Evolutionary conservation across 2,329 filamentous ascomycete genomes (phyloP).

Genomic region (Exophiala mesophila): DNA sequence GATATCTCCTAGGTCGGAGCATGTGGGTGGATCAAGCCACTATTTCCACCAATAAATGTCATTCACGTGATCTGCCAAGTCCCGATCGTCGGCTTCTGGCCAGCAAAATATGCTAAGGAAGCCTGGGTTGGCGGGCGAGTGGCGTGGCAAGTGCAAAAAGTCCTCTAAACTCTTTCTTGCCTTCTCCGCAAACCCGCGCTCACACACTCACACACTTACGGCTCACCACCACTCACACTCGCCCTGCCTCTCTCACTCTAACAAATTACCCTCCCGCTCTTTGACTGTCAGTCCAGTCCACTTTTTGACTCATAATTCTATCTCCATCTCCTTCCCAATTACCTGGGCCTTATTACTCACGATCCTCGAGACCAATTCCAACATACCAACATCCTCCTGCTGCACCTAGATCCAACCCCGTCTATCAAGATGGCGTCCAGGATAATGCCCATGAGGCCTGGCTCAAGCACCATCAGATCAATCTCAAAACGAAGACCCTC

Average conservation of each 20-base stretch:
- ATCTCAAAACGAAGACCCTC: conserved; percentile 41
- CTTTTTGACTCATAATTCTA: neutral
- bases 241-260: too few relatives aligned
- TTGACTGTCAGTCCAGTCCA: neutral
- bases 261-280: neutral
- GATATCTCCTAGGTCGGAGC: neutral
- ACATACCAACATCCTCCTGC: neutral
- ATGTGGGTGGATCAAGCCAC: too few relatives aligned
- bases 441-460: conserved; percentile 50
- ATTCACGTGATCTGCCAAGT: neutral
- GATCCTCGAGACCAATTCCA: neutral
- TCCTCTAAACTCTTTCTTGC: neutral
- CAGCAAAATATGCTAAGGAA: neutral
- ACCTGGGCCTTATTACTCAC: neutral
- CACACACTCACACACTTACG: too few relatives aligned
- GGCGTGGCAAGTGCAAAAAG: neutral
- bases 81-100: neutral
- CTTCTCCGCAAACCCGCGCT: neutral
- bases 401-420: neutral
- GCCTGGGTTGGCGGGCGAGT: neutral
- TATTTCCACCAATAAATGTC: too few relatives aligned
- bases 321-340: neutral
- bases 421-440: conserved; percentile 25
- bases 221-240: too few relatives aligned
- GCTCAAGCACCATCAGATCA: conserved; percentile 45